These are phyloP conservation scores for Closterium sp. DNA, from an alignment of 139 green algal genomes.

Conservation along the genomic window DNA sequence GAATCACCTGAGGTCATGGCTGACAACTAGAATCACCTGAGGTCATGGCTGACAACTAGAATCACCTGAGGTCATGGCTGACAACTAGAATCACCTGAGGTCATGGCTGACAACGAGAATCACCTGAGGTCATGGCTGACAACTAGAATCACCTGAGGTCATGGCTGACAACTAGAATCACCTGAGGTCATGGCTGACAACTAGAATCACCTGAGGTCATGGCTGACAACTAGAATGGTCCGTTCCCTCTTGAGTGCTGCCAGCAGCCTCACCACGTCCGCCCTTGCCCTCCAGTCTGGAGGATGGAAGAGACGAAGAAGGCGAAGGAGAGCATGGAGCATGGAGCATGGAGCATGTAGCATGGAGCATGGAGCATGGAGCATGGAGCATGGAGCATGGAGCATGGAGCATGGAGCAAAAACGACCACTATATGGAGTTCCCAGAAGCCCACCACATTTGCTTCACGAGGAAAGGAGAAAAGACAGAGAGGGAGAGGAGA, in stretches of 20 bases:
- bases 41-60: neutral
- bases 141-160: slow-evolving; percentile 25
- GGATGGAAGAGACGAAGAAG: neutral
- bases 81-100: slow-evolving; percentile 51
- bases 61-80: slow-evolving; percentile 37
- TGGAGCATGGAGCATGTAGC: slow-evolving; percentile 1
- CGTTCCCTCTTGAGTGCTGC: slow-evolving; percentile 21
- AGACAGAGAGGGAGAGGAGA: neutral
- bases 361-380: neutral
- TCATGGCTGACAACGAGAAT: no score
- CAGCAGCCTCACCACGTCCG: slow-evolving; percentile 43
- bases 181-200: neutral
- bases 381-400: neutral
- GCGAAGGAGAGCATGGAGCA: neutral
- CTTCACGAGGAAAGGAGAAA: neutral
- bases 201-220: slow-evolving; percentile 30
- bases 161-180: slow-evolving; percentile 41
- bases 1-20: no score
- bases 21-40: no score
- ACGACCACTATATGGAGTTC: no score
- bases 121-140: neutral
- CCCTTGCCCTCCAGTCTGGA: slow-evolving; percentile 31
- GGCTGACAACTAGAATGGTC: slow-evolving; percentile 44
- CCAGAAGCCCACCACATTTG: no score
- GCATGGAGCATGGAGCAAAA: neutral